These are phyloP conservation scores for Esteya vermicola DNA, from an alignment of 2,329 filamentous ascomycete species.

Conservation along the genomic window DNA sequence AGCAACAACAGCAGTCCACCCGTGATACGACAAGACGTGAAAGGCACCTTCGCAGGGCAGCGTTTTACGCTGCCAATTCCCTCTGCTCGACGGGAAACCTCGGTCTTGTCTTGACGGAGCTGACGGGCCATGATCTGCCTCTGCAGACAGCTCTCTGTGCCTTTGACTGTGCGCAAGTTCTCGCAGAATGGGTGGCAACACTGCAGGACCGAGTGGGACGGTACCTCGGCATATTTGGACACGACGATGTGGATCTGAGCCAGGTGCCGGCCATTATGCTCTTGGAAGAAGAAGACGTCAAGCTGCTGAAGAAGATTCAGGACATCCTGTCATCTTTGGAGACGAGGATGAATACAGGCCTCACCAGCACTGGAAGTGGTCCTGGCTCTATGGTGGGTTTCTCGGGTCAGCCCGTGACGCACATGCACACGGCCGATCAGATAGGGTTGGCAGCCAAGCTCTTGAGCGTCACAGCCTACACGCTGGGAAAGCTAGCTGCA, in stretches of 20 bases:
- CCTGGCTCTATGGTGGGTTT: no score
- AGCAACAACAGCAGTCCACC: constrained; percentile 13
- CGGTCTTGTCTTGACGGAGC: constrained; percentile 73
- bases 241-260: constrained; percentile 62
- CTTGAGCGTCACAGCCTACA: constrained; percentile 68
- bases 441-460: constrained; percentile 77
- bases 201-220: constrained; percentile 88
- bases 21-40: constrained; percentile 57
- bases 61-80: constrained; percentile 86
- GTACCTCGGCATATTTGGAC: constrained; percentile 75
- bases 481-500: constrained; percentile 77
- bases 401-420: no score
- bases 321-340: constrained; percentile 67
- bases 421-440: constrained; percentile 36
- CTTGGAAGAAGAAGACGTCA: constrained; percentile 81
- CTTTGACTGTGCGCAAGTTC: constrained; percentile 85
- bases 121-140: constrained; percentile 70
- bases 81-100: constrained; percentile 78
- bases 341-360: constrained; percentile 55
- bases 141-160: constrained; percentile 84
- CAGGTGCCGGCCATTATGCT: constrained; percentile 82
- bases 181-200: constrained; percentile 87
- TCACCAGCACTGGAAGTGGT: constrained; percentile 27
- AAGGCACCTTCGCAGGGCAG: constrained; percentile 81
- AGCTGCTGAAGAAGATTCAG: constrained; percentile 68